A percentile compares a stretch with the other conserved stretches of the same genome.
Conservation (phyloP, 2,329 filamentous ascomycete genomes). For the Fusarium albidum region DNA sequence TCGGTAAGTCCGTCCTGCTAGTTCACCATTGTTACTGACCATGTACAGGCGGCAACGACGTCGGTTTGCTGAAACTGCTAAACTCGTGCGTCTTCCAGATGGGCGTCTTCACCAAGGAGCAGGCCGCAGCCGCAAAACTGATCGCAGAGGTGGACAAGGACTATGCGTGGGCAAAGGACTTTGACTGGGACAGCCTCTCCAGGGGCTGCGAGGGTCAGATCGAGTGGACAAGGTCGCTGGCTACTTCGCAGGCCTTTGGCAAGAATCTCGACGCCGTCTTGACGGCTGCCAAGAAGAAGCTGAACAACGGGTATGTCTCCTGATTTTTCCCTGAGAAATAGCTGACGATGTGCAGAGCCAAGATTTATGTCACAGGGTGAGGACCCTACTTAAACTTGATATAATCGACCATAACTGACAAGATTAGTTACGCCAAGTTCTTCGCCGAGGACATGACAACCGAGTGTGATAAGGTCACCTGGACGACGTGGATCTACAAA, state of each 20-base stretch:
- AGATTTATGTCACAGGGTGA: constrained; percentile 23
- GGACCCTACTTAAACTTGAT: too few relatives aligned
- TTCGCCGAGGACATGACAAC: constrained; percentile 1
- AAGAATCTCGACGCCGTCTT: not conserved
- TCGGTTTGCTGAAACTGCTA: constrained; percentile 11
- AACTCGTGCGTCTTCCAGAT: constrained; percentile 19
- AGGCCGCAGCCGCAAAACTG: constrained; percentile 6
- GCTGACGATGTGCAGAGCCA: not conserved
- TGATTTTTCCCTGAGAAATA: too few relatives aligned
- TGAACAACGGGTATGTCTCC: not conserved
- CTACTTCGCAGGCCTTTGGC: not conserved
- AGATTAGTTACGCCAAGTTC: constrained; percentile 24
- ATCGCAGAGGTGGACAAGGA: too few relatives aligned
- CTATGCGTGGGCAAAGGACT: constrained; percentile 3
- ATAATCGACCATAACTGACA: too few relatives aligned
- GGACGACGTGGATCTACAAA: constrained; percentile 21
- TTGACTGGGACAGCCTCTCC: constrained; percentile 1
- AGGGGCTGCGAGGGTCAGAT: constrained; percentile 4
- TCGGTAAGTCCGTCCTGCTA: constrained; percentile 4
- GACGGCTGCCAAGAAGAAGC: constrained; percentile 7
- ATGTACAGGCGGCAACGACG: constrained; percentile 9
- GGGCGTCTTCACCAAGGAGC: not conserved
- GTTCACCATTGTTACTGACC: not conserved
- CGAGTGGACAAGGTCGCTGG: not conserved
- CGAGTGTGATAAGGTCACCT: constrained; percentile 18